Evolutionary conservation across 208 protist species (phyloP).

Genomic region (Acanthamoeba lenticulata): DNA sequence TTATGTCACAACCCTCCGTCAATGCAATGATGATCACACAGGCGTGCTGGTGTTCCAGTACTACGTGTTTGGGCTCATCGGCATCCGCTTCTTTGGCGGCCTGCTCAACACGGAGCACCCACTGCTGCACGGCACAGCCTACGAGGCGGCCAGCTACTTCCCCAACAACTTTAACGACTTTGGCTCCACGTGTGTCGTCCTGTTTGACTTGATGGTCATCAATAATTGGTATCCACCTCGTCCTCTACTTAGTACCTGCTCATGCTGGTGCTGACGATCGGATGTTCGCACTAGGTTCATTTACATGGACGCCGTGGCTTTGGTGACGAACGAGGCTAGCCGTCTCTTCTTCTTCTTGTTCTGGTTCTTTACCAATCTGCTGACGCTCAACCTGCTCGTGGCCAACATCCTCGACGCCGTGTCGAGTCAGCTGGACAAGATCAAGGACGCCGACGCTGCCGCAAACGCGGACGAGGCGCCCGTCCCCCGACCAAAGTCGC

Average conservation of each 20-base stretch:
- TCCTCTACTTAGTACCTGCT: neutral
- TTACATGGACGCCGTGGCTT: conserved; percentile 14
- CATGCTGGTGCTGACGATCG: neutral
- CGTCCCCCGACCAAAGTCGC: no score
- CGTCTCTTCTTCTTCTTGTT: conserved; percentile 24
- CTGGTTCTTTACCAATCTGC: conserved; percentile 52
- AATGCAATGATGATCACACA: no score
- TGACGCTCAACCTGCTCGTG: conserved; percentile 47
- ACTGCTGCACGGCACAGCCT: conserved; percentile 7
- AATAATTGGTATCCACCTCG: conserved; percentile 30
- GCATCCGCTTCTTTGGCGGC: neutral
- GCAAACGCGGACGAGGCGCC: neutral
- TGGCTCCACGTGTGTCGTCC: neutral
- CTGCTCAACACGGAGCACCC: conserved; percentile 22
- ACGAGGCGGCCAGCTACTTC: neutral
- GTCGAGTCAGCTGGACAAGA: conserved; percentile 29
- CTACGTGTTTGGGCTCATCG: conserved; percentile 20
- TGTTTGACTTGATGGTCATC: conserved; percentile 55
- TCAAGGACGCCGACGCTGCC: neutral
- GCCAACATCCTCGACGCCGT: conserved; percentile 55
- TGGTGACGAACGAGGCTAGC: conserved; percentile 21
- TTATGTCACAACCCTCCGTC: no score
- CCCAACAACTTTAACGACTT: conserved; percentile 55
- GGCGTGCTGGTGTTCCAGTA: conserved; percentile 45
- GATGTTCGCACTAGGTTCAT: neutral